These are phyloP conservation scores for Wickerhamomyces subpelliculosus DNA, from an alignment of 805 yeast genomes.

Conservation along the genomic window DNA sequence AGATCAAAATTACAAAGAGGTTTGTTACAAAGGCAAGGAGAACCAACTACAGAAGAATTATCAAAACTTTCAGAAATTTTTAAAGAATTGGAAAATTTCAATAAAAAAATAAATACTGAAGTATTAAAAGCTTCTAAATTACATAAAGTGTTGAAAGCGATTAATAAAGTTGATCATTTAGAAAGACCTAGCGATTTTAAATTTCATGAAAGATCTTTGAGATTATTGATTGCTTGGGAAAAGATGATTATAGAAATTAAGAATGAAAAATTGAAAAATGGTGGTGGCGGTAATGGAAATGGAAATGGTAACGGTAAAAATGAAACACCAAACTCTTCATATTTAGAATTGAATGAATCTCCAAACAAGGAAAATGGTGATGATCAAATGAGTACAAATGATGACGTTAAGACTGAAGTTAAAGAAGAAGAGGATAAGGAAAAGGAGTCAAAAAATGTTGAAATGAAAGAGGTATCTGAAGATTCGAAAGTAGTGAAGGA, in stretches of 20 bases:
- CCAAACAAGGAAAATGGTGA: not conserved
- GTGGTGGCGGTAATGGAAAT: too few species aligned
- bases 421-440: not conserved
- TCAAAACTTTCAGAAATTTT: conserved; percentile 22
- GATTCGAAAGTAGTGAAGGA: not conserved
- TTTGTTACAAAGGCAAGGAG: conserved; percentile 35
- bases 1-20: conserved; percentile 43
- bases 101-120: conserved; percentile 28
- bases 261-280: conserved; percentile 19
- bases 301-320: not conserved
- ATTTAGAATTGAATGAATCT: not conserved
- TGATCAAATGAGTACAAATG: not conserved
- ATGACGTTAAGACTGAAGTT: not conserved
- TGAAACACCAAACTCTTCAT: conserved; percentile 14
- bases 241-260: conserved; percentile 29
- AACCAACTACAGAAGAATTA: conserved; percentile 34
- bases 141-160: conserved; percentile 46
- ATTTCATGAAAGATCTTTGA: conserved; percentile 37
- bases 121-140: conserved; percentile 38
- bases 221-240: conserved; percentile 36
- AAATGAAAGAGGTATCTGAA: not conserved
- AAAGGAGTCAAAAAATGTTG: not conserved
- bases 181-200: conserved; percentile 37
- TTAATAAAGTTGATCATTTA: conserved; percentile 31
- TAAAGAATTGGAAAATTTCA: conserved; percentile 34